Base-by-base conservation (phyloP, 768 basidiomycete genomes). In the Calocera viscosa region DNA sequence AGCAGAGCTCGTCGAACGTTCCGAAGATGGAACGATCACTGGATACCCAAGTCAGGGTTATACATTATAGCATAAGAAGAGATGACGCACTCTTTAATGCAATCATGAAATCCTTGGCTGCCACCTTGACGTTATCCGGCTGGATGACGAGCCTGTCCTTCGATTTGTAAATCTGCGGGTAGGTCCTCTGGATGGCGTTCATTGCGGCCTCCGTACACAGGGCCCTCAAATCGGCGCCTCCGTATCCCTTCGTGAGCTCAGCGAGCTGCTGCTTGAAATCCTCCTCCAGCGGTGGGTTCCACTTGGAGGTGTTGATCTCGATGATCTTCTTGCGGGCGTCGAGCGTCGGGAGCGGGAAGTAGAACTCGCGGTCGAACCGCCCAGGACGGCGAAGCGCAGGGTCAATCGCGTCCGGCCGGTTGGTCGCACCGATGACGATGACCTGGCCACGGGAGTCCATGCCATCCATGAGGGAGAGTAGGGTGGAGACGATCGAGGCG, bases 371-470 rank as follows among this genome's bases (percentile, higher is more conserved):
- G 77, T 99, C 96, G 72, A 99, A 98, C 68, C 96, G 81, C 19
- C 96, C 96, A 0, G 95, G 96, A 28, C 96, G 81, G 33, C 96
- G 82, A 64, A 99, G 77, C 0, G 96, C 96, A 22, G 96, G 93
- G 76, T 99, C 96, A 67, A 99, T 87, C n/a, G 94, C 90, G 75
- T 99, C 96, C 0, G 95, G 95, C 68, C 96, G 77, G 75, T 99
- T 99, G 1, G 96, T 99, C 1, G 96, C 96, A 32, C 96, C 96
- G 71, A 98, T 98, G 33, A 99, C 92, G 30, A 98, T 84, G 19
- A 99, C 95, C 76, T 97, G 94, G 76, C 80, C 94, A 65, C 96
- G 84, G 0, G 94, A 94, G 69, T 99, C 96, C 95, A 98, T 98
- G 49, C 95, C 96, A 75, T 98, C 96, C 96, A 98, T 98, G 49